Base-by-base conservation (phyloP, 352 stramenopile genomes). In the Globisporangium ultimum region DNA sequence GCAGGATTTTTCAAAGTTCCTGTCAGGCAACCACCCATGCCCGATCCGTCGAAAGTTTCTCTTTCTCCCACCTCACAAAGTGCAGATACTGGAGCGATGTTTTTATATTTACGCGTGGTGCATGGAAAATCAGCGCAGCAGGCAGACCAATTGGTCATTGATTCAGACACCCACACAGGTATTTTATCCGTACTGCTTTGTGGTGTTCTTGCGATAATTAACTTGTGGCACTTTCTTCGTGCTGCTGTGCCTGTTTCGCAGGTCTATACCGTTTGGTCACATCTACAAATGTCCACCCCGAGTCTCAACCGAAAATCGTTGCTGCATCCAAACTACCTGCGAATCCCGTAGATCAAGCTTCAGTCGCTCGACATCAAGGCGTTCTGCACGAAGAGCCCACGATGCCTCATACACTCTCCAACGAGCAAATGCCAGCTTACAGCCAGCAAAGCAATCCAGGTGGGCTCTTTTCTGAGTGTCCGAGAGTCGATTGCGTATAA, bases 101-200 rank as follows among this genome's bases (percentile, higher is more conserved):
- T 53, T 6, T 55, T 85, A 22, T 60, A 77, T 38, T 61, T 84
- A 12, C 72, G 75, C 28, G 11, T 85, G 9, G 61, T 70, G 2
- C 62, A 74, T 38, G 73, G 71, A 41, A 55, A 67, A 17, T 28
- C 58, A 11, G 54, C 38, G 8, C 57, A 71, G 1, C 64, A 84
- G 53, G 64, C 64, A 36, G 62, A 55, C 0, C 64, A 50, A n/a
- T 46, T 82, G 20, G 17, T 49, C 12, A 24, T 79, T 8, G 66
- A 85, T 28, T 75, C 75, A n/a, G 68, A 82, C 20, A 34, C 58
- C 3, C 56, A 76, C 52, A 32, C 58, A 69, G 68, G 73, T 76
- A 68, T 15, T 21, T 41, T 8, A 14, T 13, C 3, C 0, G 7
- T 1, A 10, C 28, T 36, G 41, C 21, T 53, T 18, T 4, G n/a